Evolutionary conservation across 345 rosid genomes (phyloP).

Genomic region (Leavenworthia alabamica): DNA sequence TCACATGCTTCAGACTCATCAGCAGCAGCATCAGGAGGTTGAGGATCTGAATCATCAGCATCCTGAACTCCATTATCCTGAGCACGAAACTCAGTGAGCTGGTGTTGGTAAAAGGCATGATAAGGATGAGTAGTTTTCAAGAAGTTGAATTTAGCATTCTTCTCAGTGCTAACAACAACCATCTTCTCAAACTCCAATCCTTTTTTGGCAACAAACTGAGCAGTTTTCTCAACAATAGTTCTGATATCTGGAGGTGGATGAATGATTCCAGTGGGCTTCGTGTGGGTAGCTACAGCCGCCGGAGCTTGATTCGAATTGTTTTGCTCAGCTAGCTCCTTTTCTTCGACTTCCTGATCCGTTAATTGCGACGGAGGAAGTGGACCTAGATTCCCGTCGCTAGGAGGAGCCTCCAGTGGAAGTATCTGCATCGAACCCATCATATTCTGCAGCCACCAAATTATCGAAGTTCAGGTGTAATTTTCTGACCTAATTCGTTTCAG

Average conservation of each 20-base stretch:
- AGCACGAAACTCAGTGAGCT: constrained; percentile 56
- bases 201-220: constrained; percentile 64
- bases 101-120: constrained; percentile 72
- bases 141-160: constrained; percentile 67
- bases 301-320: constrained; percentile 32
- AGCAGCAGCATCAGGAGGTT: constrained; percentile 30
- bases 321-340: constrained; percentile 39
- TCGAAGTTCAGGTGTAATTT: background rate
- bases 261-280: constrained; percentile 69
- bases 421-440: constrained; percentile 53
- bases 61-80: constrained; percentile 46
- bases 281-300: constrained; percentile 62
- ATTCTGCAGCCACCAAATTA: constrained; percentile 15
- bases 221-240: constrained; percentile 74
- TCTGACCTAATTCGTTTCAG: constrained; percentile 6
- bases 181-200: constrained; percentile 78
- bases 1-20: constrained; percentile 32
- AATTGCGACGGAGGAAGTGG: constrained; percentile 57
- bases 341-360: constrained; percentile 40
- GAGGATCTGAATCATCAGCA: constrained; percentile 32
- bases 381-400: constrained; percentile 53
- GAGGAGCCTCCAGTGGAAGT: constrained; percentile 76
- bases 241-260: constrained; percentile 84
- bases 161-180: constrained; percentile 55
- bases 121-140: constrained; percentile 61